Evolutionary conservation across 257 asterid genomes (phyloP).

Genomic region (Lycium barbarum): DNA sequence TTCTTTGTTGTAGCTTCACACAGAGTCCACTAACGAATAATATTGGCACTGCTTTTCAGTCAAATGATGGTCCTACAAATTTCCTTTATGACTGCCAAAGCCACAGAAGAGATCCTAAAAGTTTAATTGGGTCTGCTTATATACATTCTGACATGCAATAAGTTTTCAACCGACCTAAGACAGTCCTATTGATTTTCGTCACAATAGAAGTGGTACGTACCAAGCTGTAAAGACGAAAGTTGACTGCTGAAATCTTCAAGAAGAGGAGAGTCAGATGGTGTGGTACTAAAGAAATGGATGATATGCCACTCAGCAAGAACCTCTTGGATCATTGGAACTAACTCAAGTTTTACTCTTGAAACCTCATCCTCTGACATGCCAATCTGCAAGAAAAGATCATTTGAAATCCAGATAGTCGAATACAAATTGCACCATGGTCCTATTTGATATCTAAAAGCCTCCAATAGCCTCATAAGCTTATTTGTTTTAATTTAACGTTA

Average conservation of each 20-base stretch:
- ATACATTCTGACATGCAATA: not conserved
- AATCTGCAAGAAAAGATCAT: slow-evolving; percentile 58
- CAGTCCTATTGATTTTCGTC: not conserved
- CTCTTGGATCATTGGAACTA: slow-evolving; percentile 90
- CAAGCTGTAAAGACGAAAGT: slow-evolving; percentile 91
- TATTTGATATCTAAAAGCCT: not conserved
- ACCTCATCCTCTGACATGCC: slow-evolving; percentile 76
- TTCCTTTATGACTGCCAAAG: slow-evolving; percentile 4
- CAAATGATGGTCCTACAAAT: slow-evolving; percentile 8
- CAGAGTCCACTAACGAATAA: not conserved
- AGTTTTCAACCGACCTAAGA: slow-evolving; percentile 1
- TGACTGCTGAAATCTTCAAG: slow-evolving; percentile 87
- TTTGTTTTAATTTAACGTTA: not conserved
- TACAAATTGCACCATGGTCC: not conserved
- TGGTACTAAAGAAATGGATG: slow-evolving; percentile 74
- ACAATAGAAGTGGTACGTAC: slow-evolving; percentile 47
- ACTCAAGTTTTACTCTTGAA: slow-evolving; percentile 74
- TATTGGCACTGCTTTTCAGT: not conserved
- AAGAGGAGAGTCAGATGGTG: slow-evolving; percentile 82
- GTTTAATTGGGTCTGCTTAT: slow-evolving; percentile 13
- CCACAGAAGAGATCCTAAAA: not conserved
- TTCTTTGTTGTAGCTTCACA: not conserved
- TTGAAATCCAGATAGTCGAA: not conserved
- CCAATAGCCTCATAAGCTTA: not conserved
- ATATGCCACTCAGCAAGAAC: slow-evolving; percentile 88